Base-by-base conservation (phyloP, 1,139 yeast genomes). In the Yamadazyma taylorii region DNA sequence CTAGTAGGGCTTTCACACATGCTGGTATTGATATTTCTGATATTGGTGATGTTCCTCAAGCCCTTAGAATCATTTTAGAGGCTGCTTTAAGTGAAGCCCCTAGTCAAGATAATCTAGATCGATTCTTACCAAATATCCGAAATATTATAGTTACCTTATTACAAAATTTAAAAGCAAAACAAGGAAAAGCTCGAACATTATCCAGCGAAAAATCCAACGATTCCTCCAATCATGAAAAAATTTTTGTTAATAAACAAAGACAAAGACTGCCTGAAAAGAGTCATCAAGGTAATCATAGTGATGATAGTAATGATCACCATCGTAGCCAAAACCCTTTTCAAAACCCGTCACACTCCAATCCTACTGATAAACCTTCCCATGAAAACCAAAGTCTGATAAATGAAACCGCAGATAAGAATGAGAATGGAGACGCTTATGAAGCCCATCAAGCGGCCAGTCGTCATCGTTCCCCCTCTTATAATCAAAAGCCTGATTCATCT, bases 81-180 rank as follows among this genome's bases (percentile, higher is more conserved):
- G 82, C 84, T 29, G 95, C 98, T 0, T 66, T 94, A 7, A 79
- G 95, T 41, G 92, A 87, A 52, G 79, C 84, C 12, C 95, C 96
- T 0, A 81, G 95, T 3, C 95, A 86, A 51, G 87, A 81, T 38
- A 85, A 85, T 34, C 67, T 90, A 41, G 96, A 90, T 50, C 63
- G 76, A 41, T 90, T 85, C 55, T 67, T 90, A 29, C 97, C 98
- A 0, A 78, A 79, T 37, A 89, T 94, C 21, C 76, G 97, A 35
- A 89, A 85, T 47, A 88, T 92, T 29, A 88, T 94, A 40, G 95
- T 89, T 9, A 81, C 81, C 5, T 63, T 94, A 36, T 69, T 94
- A 40, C 88, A 85, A 50, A 88, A 81, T 50, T 68, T 94, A 55
- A 92, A 92, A 60, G 72, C 75, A 11, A 92, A 90, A 53, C 97